Conservation (phyloP, 169 alveolate species). For the Babesia bovis region DNA sequence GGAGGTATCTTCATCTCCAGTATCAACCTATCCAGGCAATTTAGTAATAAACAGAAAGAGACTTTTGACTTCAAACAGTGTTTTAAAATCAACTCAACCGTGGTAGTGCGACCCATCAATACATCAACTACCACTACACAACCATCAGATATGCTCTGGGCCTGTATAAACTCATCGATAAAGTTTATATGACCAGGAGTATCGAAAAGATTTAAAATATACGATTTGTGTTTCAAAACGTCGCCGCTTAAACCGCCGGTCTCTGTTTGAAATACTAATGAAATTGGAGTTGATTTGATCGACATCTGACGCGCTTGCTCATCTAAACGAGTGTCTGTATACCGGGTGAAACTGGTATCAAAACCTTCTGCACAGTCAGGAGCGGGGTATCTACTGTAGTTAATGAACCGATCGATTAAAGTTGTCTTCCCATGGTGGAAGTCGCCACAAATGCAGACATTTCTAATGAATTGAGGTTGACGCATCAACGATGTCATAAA, state of each 20-base stretch:
- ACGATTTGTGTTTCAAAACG: conserved; percentile 66
- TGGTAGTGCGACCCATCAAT: conserved; percentile 93
- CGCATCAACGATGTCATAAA: conserved; percentile 90
- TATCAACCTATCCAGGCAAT: conserved; percentile 95
- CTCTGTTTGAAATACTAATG: conserved; percentile 86
- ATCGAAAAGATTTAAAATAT: conserved; percentile 88
- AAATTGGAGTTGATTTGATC: conserved; percentile 96
- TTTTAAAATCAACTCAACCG: conserved; percentile 88
- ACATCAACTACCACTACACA: conserved; percentile 94
- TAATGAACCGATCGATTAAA: conserved; percentile 93
- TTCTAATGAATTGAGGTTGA: conserved; percentile 92
- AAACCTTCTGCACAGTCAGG: conserved; percentile 62
- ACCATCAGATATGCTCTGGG: conserved; percentile 95
- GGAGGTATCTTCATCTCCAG: conserved; percentile 97
- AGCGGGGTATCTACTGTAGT: conserved; percentile 88
- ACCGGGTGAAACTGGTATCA: conserved; percentile 70
- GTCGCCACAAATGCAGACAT: conserved; percentile 95
- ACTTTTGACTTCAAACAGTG: conserved; percentile 79
- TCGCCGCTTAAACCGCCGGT: conserved; percentile 67
- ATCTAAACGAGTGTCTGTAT: conserved; percentile 96
- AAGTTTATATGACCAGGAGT: conserved; percentile 98
- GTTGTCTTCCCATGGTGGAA: conserved; percentile 98
- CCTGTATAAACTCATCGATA: conserved; percentile 95
- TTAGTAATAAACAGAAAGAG: conserved; percentile 83
- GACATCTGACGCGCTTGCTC: conserved; percentile 96